These are phyloP conservation scores for Blastobotrys apis DNA, from an alignment of 1,139 yeast genomes.

Conservation along the genomic window DNA sequence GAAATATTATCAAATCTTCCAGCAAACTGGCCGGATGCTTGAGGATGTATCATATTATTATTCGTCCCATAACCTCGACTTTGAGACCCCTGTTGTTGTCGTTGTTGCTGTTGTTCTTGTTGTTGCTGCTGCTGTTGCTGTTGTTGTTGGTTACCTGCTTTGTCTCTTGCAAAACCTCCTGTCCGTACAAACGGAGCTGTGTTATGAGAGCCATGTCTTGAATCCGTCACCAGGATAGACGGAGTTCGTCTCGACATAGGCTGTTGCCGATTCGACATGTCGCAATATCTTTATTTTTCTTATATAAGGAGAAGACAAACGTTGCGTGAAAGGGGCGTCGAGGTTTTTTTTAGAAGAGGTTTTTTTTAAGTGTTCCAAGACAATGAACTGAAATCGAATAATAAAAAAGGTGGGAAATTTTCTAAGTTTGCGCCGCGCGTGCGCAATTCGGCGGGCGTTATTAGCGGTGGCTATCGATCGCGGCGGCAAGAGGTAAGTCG, in stretches of 20 bases:
- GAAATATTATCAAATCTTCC: slow-evolving; percentile 29
- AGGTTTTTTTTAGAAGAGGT: background rate
- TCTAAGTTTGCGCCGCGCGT: no score
- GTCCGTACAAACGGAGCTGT: slow-evolving; percentile 71
- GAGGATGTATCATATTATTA: slow-evolving; percentile 2
- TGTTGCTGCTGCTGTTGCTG: slow-evolving; percentile 5
- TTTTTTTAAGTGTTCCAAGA: no score
- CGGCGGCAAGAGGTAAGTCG: no score
- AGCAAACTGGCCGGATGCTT: slow-evolving; percentile 8
- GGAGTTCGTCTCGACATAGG: slow-evolving; percentile 90
- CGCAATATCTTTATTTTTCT: background rate
- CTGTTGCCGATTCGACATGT: slow-evolving; percentile 23
- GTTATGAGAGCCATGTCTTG: slow-evolving; percentile 54
- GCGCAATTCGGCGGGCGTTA: no score
- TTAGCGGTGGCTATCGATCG: no score
- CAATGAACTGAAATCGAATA: no score
- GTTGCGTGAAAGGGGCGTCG: background rate
- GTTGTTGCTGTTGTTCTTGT: background rate
- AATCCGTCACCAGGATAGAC: slow-evolving; percentile 87
- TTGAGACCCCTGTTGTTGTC: background rate
- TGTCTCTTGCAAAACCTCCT: slow-evolving; percentile 15
- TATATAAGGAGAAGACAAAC: no score
- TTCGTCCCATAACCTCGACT: background rate
- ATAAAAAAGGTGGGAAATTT: no score
- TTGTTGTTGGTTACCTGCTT: slow-evolving; percentile 1